Base-by-base conservation (phyloP, 768 basidiomycete genomes). In the Hortiboletus campestris region DNA sequence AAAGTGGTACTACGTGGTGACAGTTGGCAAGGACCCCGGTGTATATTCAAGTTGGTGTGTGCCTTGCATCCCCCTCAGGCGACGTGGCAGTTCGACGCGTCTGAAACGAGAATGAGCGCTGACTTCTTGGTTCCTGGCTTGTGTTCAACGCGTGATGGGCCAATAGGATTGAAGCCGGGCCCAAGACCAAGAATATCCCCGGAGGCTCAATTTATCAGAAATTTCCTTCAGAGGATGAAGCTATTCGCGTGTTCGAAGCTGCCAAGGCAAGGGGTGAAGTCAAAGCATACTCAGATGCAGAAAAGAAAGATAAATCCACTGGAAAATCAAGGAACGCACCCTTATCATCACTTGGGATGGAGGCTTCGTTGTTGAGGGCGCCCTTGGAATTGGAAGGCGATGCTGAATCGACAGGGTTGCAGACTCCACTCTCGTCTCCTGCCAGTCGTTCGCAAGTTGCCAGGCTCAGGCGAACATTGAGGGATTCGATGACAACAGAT, bases 81-180 rank as follows among this genome's bases (percentile, higher is more conserved):
- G 46, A 49, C 57, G 50, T 49, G 43, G 46, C 44, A 14, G 46
- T 49, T 51, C 20, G 28, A 32, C 50, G 53, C 54, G 63, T 58
- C 55, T 46, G 20, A 17, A 56, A 40, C 29, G 43, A 51, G 49
- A 29, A 78, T 45, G 12, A 29, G 36, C 72, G 69, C 70, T 53
- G 45, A 72, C 63, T 66, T 11, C 32, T 42, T 46, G 55, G 45
- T 50, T 49, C 52, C 42, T 56, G 60, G 38, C 36, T 52, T 46
- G 40, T 44, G 25, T 46, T 22, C 25, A 49, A 46, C 45, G 50
- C 35, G 36, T 32, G 40, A 44, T 16, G 59, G 41, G 49, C 36
- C 39, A 51, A 64, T 61, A 84, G 83, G 83, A 63, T 76, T 11
- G 76, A 81, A 61, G 76, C 73, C 17, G 72, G 67, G 1, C 74